Percentiles rank a stretch among this genome's conserved stretches.
These are phyloP conservation scores for Sarcodon sp. DNA, from an alignment of 768 basidiomycete genomes.

Conservation along the genomic window DNA sequence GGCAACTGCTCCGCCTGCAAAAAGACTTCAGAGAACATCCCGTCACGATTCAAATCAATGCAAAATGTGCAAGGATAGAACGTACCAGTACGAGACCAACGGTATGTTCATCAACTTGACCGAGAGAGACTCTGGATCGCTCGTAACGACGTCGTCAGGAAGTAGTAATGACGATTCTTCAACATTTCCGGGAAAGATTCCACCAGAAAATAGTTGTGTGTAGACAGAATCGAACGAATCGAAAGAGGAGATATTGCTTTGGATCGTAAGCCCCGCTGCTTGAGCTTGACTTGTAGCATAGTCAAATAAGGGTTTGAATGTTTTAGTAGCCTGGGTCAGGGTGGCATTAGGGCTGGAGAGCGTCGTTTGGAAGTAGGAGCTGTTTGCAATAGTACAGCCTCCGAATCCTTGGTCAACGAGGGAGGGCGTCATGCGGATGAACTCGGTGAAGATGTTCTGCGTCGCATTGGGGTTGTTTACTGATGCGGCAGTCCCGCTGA, in stretches of 20 bases:
- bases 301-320: conserved; percentile 21
- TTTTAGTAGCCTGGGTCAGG: conserved; percentile 18
- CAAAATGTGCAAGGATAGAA: background rate
- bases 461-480: background rate
- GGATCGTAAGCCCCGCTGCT: background rate
- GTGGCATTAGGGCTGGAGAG: conserved; percentile 24
- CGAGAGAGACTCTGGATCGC: conserved; percentile 4
- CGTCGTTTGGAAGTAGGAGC: conserved; percentile 10
- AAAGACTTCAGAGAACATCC: conserved; percentile 15
- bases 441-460: conserved; percentile 19
- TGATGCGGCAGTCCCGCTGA: background rate
- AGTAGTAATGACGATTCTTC: conserved; percentile 11
- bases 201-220: background rate
- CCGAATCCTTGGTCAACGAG: conserved; percentile 32
- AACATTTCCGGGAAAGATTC: too few species aligned
- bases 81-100: conserved; percentile 6
- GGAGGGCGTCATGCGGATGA: conserved; percentile 19
- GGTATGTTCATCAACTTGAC: conserved; percentile 5
- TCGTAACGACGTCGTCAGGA: conserved; percentile 8
- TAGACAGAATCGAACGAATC: conserved; percentile 6
- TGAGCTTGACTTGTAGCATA: conserved; percentile 5
- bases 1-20: conserved; percentile 32
- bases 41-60: background rate
- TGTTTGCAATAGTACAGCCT: background rate
- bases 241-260: conserved; percentile 8